Conservation (phyloP, 2,329 filamentous ascomycete genomes). For the Fusarium protoensiforme region DNA sequence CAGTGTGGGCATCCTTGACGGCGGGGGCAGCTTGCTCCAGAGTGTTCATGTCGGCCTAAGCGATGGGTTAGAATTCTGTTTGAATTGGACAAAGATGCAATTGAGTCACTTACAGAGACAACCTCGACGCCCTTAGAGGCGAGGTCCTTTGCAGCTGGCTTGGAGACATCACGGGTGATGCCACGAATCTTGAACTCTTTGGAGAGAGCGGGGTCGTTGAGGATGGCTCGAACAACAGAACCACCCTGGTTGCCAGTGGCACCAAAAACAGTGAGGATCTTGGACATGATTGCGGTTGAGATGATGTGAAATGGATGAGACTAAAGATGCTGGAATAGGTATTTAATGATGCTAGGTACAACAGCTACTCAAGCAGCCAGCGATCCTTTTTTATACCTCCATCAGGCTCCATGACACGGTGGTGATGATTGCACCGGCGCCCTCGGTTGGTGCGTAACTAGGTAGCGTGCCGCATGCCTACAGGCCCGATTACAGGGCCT, state of each 20-base stretch:
- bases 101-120: conserved; percentile 45
- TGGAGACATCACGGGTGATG: conserved; percentile 58
- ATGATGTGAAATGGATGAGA: neutral
- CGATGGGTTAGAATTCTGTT: neutral
- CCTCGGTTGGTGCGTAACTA: neutral
- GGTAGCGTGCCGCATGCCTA: neutral
- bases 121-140: conserved; percentile 56
- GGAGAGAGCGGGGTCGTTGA: conserved; percentile 58
- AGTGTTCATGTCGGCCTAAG: conserved; percentile 56
- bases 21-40: conserved; percentile 48
- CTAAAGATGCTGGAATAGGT: neutral
- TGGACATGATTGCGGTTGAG: conserved; percentile 43
- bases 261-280: conserved; percentile 57
- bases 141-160: conserved; percentile 53
- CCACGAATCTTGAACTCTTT: conserved; percentile 58
- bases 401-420: neutral
- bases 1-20: conserved; percentile 55
- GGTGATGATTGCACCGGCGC: neutral
- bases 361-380: neutral
- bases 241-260: conserved; percentile 62
- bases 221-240: conserved; percentile 57
- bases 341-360: neutral
- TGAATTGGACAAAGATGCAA: neutral
- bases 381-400: conserved; percentile 15
- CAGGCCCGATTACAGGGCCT: conserved; percentile 1